phyloP scores from a whole-genome alignment of 2,329 filamentous ascomycete species.

The Parastagonospora avenae region DNA sequence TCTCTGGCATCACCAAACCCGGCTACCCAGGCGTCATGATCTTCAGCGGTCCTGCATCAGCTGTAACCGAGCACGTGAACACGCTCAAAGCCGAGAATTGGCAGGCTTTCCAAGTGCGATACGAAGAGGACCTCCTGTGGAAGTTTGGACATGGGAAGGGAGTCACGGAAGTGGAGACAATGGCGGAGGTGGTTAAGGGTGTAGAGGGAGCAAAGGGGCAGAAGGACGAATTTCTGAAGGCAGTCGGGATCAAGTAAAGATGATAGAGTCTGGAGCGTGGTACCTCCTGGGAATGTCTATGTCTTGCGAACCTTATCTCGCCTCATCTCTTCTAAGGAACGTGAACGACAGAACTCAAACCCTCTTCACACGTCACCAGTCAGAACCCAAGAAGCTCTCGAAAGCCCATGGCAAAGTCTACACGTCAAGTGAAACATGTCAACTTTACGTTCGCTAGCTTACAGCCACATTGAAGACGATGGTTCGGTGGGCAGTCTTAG shows the following conservation, averaged over 20 bases:
- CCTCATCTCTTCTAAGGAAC: too few relatives aligned
- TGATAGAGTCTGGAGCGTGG: too few relatives aligned
- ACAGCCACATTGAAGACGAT: too few relatives aligned
- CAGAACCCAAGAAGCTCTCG: too few relatives aligned
- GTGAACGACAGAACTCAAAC: too few relatives aligned
- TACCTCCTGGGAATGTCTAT: too few relatives aligned
- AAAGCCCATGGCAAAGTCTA: too few relatives aligned
- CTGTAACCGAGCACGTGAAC: conserved; percentile 50
- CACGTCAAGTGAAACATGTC: too few relatives aligned
- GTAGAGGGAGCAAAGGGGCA: conserved; percentile 29
- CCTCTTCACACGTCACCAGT: too few relatives aligned
- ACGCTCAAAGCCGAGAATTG: conserved; percentile 52
- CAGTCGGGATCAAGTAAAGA: conserved; percentile 41
- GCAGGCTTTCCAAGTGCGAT: conserved; percentile 53
- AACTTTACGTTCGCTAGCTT: too few relatives aligned
- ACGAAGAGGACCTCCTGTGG: conserved; percentile 48
- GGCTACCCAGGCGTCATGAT: conserved; percentile 54
- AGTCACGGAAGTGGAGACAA: conserved; percentile 51
- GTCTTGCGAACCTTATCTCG: too few relatives aligned
- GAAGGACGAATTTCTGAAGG: conserved; percentile 40
- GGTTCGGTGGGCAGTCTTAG: too few relatives aligned
- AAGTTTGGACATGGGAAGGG: conserved; percentile 47
- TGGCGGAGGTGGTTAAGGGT: conserved; percentile 51
- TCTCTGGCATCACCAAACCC: conserved; percentile 54
- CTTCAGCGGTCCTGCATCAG: conserved; percentile 46